phyloP scores from a whole-genome alignment of 805 yeast species.

The Nakazawaea ishiwadae region DNA sequence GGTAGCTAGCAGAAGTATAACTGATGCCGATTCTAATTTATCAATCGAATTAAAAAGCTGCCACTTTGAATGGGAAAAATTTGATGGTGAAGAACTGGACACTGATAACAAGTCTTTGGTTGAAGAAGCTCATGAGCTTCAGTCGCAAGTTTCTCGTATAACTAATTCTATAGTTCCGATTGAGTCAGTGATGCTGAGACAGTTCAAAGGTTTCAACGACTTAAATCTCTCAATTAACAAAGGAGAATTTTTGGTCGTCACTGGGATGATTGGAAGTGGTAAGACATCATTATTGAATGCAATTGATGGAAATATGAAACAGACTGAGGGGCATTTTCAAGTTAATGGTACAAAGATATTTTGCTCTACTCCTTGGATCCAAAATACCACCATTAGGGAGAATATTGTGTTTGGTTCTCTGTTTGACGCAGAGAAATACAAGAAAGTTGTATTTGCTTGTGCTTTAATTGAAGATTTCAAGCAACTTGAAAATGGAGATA shows the following conservation, averaged over 20 bases:
- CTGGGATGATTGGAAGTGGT: conserved; percentile 77
- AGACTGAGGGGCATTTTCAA: conserved; percentile 44
- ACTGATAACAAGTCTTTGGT: neutral
- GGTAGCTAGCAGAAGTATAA: conserved; percentile 37
- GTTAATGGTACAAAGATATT: conserved; percentile 51
- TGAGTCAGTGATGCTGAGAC: conserved; percentile 1
- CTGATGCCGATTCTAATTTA: conserved; percentile 34
- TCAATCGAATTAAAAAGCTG: conserved; percentile 47
- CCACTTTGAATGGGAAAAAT: conserved; percentile 59
- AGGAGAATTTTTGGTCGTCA: conserved; percentile 64
- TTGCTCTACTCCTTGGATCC: conserved; percentile 67
- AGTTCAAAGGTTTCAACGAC: conserved; percentile 36
- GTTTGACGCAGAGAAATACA: conserved; percentile 45
- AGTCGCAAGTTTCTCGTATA: conserved; percentile 4
- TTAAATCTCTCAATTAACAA: conserved; percentile 43
- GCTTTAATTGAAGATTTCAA: conserved; percentile 63
- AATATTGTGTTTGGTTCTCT: conserved; percentile 66
- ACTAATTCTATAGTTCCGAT: neutral
- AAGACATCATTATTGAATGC: conserved; percentile 71
- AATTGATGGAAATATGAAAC: conserved; percentile 62
- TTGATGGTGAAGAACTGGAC: conserved; percentile 3
- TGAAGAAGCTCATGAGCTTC: neutral
- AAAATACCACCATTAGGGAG: conserved; percentile 71
- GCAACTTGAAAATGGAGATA: conserved; percentile 68
- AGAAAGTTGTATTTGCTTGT: conserved; percentile 55